Evolutionary conservation across 1,284 basidiomycete species (phyloP).

Genomic region (Erythrobasidium hasegawianum): DNA sequence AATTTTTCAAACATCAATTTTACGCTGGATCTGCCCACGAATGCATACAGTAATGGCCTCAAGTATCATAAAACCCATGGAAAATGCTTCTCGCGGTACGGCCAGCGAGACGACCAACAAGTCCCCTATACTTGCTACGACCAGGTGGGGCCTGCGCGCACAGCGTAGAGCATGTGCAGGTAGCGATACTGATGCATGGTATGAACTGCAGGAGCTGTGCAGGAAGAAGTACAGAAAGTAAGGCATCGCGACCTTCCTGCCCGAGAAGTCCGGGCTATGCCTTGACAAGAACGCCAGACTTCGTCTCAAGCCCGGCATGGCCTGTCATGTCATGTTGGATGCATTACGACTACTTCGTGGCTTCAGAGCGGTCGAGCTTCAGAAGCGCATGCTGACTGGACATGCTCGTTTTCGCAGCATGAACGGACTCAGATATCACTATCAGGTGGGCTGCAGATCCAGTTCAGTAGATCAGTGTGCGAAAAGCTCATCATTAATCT

Average conservation of each 20-base stretch:
- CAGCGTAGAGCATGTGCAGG: too few species aligned
- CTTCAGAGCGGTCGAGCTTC: too few species aligned
- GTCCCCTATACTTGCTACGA: constrained; percentile 28
- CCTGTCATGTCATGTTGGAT: background rate
- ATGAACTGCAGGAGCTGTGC: background rate
- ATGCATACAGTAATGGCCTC: constrained; percentile 19
- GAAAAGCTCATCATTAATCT: background rate
- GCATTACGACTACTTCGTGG: background rate
- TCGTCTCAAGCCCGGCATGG: too few species aligned
- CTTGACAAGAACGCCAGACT: too few species aligned
- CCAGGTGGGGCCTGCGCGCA: constrained; percentile 4
- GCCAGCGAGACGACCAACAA: background rate
- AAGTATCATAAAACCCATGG: constrained; percentile 29
- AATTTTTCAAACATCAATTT: background rate
- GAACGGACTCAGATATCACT: background rate
- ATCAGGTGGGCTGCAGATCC: background rate
- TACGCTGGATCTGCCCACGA: too few species aligned
- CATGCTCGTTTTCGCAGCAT: background rate
- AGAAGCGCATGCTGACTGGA: too few species aligned
- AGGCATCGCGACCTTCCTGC: background rate
- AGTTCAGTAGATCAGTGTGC: too few species aligned
- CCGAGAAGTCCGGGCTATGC: too few species aligned
- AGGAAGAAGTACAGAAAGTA: background rate
- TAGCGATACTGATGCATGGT: too few species aligned
- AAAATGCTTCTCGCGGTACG: constrained; percentile 7